Evolutionary conservation across 2,329 filamentous ascomycete genomes (phyloP), one percentile per base, ranked within the genome.

Genomic region (Monosporascus sp.): DNA sequence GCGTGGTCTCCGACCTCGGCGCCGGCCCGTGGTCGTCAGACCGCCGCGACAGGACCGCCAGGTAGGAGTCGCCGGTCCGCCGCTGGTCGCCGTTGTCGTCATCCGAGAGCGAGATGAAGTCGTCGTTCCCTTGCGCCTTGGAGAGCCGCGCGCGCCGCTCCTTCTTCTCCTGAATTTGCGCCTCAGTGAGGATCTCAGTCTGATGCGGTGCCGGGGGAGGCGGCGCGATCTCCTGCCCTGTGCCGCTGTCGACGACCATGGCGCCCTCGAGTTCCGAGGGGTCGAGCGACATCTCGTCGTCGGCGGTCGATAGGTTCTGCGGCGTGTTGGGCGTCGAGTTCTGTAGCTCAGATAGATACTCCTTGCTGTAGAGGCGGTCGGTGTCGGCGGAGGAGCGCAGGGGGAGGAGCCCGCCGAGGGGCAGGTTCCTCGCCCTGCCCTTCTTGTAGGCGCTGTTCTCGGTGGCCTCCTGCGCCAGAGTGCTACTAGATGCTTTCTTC

Each of bases 101-200:
- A n/a, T 80, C 79, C n/a, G 77, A 77, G 36, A 90, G 73, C 0
- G 84, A 83, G 45, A 90, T 80, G 63, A 83, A 88, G 51, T 86
- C 83, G 48, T 88, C 71, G 60, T 57, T 44, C 61, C 56, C 5
- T 46, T 50, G 34, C 51, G 49, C 25, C 51, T 84, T 79, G 0
- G 91, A 92, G 11, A 95, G 70, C 1, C 93, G 84, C n/a, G 88
- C 87, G 17, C 93, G 83, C 2, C 94, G 83, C 55, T 90, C 89
- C 70, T 97, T 97, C 74, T 92, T 95, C 71, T 96, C 92, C 27
- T 81, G 82, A 49, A 97, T 96, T 65, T 97, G 89, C 2, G 88
- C 83, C 56, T 92, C 88, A 2, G 87, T 91, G 3, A 93, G 84
- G 57, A 97, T 91, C 6, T 75, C 58, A 2, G 77, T 76, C 15